Conservation (phyloP, 306 rosid genomes). For the Betula pendula region DNA sequence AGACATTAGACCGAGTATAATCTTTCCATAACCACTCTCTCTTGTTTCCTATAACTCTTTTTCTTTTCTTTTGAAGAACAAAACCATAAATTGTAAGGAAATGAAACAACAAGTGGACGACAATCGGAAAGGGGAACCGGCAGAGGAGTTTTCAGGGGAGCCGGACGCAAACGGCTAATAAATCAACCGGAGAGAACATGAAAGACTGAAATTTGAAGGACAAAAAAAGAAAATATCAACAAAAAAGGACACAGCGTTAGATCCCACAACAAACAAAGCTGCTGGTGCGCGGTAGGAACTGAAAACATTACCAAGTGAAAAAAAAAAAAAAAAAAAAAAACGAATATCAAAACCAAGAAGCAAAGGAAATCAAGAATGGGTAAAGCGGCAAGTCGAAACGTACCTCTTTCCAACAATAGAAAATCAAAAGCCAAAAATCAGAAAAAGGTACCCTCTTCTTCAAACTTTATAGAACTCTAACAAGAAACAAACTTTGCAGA, state of each 20-base stretch:
- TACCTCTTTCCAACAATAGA: slow-evolving; percentile 2
- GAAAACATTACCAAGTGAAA: neutral
- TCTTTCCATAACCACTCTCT: neutral
- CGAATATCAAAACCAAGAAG: neutral
- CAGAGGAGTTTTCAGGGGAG: too few species aligned
- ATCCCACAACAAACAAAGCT: slow-evolving; percentile 5
- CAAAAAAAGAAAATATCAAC: slow-evolving; percentile 7
- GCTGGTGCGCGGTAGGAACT: slow-evolving; percentile 2
- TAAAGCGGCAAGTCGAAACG: neutral
- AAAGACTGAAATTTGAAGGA: neutral
- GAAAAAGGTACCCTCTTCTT: neutral
- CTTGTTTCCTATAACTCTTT: neutral
- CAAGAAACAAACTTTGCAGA: slow-evolving; percentile 7
- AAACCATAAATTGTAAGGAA: neutral
- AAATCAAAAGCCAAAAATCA: neutral
- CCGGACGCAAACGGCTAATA: neutral
- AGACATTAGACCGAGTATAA: neutral
- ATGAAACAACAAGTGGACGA: neutral
- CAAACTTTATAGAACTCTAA: neutral
- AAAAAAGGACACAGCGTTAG: neutral
- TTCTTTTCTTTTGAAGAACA: slow-evolving; percentile 12
- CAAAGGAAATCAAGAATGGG: neutral
- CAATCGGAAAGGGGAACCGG: neutral
- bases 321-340: neutral
- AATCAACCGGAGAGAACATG: neutral